These are phyloP conservation scores for Daedaleopsis nitida DNA, from an alignment of 768 basidiomycete genomes.

Conservation along the genomic window DNA sequence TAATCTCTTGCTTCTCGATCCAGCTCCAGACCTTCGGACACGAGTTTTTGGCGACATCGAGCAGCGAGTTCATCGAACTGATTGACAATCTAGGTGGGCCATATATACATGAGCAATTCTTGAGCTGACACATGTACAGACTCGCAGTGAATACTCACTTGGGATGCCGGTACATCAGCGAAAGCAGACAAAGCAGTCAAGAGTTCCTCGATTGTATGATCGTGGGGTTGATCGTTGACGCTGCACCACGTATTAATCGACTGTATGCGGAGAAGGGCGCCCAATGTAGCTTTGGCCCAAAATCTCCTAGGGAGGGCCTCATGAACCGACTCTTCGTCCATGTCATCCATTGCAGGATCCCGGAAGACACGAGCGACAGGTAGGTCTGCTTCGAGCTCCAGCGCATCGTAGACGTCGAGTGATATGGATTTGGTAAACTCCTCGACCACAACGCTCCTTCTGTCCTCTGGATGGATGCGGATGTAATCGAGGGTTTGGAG, in stretches of 20 bases:
- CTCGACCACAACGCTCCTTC: not conserved
- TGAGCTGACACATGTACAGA: too few relatives aligned
- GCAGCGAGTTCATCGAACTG: constrained; percentile 42
- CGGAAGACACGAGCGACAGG: constrained; percentile 16
- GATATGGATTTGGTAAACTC: constrained; percentile 19
- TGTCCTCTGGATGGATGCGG: not conserved
- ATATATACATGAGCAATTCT: not conserved
- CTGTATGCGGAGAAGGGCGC: constrained; percentile 44
- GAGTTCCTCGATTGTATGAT: constrained; percentile 43
- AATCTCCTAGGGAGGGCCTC: constrained; percentile 46
- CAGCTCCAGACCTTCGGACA: constrained; percentile 28
- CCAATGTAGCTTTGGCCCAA: constrained; percentile 51
- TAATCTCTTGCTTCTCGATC: constrained; percentile 35
- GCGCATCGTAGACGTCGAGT: constrained; percentile 56
- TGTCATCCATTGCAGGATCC: not conserved
- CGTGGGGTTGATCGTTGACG: not conserved
- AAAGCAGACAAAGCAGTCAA: constrained; percentile 56
- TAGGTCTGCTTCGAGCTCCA: constrained; percentile 41
- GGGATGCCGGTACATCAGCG: constrained; percentile 44
- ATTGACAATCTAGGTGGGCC: constrained; percentile 35
- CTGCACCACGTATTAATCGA: constrained; percentile 44
- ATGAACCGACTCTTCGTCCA: constrained; percentile 10
- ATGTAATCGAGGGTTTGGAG: constrained; percentile 7
- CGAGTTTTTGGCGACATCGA: constrained; percentile 44
- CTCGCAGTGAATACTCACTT: constrained; percentile 36